Percentiles rank a stretch among this genome's conserved stretches.
These are phyloP conservation scores for Bipolaris cookei DNA, from an alignment of 2,329 filamentous ascomycete genomes.

Conservation along the genomic window DNA sequence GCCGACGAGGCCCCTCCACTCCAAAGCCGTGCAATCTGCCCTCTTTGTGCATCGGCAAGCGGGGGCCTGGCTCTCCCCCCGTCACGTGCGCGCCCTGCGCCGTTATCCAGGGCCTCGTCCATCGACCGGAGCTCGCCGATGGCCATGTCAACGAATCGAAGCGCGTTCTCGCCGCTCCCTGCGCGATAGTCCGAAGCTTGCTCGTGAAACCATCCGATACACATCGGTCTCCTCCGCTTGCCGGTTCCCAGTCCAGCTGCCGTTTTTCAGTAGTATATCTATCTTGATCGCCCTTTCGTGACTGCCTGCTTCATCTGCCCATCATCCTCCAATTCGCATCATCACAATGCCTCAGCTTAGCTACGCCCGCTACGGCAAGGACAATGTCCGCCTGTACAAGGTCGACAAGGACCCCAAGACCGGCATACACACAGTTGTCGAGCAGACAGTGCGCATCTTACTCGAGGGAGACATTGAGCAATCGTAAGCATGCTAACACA, in stretches of 20 bases:
- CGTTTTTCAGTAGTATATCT: constrained; percentile 35
- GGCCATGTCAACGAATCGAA: constrained; percentile 39
- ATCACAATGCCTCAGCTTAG: constrained; percentile 55
- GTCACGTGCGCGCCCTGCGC: constrained; percentile 35
- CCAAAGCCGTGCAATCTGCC: constrained; percentile 8
- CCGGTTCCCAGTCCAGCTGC: constrained; percentile 39
- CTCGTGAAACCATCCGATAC: constrained; percentile 33
- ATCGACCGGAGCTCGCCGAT: constrained; percentile 45
- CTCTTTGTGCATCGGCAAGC: constrained; percentile 13
- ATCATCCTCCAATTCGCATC: constrained; percentile 5
- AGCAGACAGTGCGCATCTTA: constrained; percentile 93
- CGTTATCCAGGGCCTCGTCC: constrained; percentile 28
- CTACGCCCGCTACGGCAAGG: constrained; percentile 83
- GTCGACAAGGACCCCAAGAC: constrained; percentile 80
- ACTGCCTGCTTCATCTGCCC: constrained; percentile 22
- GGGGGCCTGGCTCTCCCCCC: constrained; percentile 12
- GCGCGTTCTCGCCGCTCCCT: constrained; percentile 31
- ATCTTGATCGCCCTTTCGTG: constrained; percentile 25
- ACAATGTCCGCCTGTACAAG: constrained; percentile 98
- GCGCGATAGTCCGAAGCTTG: constrained; percentile 27
- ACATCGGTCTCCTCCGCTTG: constrained; percentile 44
- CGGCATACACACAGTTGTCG: constrained; percentile 82
- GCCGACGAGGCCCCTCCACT: constrained; percentile 4
- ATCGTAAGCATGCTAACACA: constrained; percentile 61
- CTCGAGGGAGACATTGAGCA: constrained; percentile 91